Evolutionary conservation across 1,139 yeast genomes (phyloP).

Genomic region (Lodderomyces jiufengensis): DNA sequence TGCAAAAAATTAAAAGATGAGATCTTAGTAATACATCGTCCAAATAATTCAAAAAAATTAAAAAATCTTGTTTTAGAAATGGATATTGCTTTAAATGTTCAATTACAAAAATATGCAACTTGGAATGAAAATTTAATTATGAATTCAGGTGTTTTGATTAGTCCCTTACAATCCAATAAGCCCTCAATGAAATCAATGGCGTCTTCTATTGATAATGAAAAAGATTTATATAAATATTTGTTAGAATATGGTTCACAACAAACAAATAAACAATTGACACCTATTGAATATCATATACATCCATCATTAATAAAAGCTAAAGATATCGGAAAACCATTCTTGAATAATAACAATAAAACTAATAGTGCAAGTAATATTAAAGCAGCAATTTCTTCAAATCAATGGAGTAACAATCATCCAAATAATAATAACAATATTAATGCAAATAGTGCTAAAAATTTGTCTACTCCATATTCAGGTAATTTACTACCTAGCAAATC

Average conservation of each 20-base stretch:
- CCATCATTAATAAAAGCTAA: slow-evolving; percentile 52
- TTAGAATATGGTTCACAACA: slow-evolving; percentile 42
- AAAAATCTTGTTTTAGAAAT: slow-evolving; percentile 78
- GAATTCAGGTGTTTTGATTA: slow-evolving; percentile 78
- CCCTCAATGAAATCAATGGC: slow-evolving; percentile 75
- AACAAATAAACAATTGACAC: slow-evolving; percentile 37
- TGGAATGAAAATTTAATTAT: slow-evolving; percentile 80
- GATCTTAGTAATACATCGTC: slow-evolving; percentile 69
- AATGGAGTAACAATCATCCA: slow-evolving; percentile 9
- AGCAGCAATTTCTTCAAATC: slow-evolving; percentile 10
- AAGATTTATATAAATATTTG: slow-evolving; percentile 71
- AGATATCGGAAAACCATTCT: slow-evolving; percentile 36
- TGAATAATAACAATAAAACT: slow-evolving; percentile 19
- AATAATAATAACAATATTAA: slow-evolving; percentile 6
- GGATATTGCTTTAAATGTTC: slow-evolving; percentile 85
- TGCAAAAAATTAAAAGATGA: slow-evolving; percentile 76
- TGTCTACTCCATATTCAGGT: slow-evolving; percentile 5
- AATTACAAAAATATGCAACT: slow-evolving; percentile 83
- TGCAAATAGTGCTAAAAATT: background rate
- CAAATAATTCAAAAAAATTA: slow-evolving; percentile 67
- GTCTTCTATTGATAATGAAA: slow-evolving; percentile 74
- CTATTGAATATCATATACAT: slow-evolving; percentile 77
- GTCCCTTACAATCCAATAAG: slow-evolving; percentile 59
- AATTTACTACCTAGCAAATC: slow-evolving; percentile 3
- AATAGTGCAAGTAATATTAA: slow-evolving; percentile 15